Evolutionary conservation across 2,329 filamentous ascomycete genomes (phyloP), one percentile per base, ranked within the genome.

Genomic region (Trichoderma hamatum): DNA sequence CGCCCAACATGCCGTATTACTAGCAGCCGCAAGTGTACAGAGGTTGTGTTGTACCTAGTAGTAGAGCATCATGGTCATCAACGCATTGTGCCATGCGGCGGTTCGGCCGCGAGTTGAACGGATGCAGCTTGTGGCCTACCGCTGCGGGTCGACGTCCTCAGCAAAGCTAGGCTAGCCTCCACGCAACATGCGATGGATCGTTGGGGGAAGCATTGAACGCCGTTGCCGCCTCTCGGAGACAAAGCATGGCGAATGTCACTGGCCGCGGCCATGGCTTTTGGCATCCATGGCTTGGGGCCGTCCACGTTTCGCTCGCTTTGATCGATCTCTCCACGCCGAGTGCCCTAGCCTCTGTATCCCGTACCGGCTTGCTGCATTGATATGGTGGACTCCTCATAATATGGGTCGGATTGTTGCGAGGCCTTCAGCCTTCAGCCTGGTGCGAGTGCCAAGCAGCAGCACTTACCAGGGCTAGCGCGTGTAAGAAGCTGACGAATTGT

Each of bases 171-270:
- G 30, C 64, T 21, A 59, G 54, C 28, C 52, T 66, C 36, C 52
- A 58, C 63, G 52, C 63, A 49, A 39, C 63, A 49, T 39, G 61
- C 49, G 61, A 51, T 13, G 32, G 52, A 28, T n/a, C 51, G 52
- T 32, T 65, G 34, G 46, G 19, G 34, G 34, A 13, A 49, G 34
- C 34, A 52, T 21, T 34, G 63, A n/a, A 49, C 49, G 30, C 28
- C 39, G 39, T 19, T 51, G 63, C 16, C 54, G 64, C 54, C 63
- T 64, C 63, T 55, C 64, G 54, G 52, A 51, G 64, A 51, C 64
- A 51, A 58, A 46, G 36, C 52, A 43, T 36, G 30, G 21, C 21
- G 24, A 46, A 55, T 19, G 62, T 26, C 39, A 55, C 34, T 43
- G 24, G 62, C 49, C n/a, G 32, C 21, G 46, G 49, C 49, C 36